phyloP scores from a whole-genome alignment of 371 early-diverging fungal genomes.

The Globomyces sp. region DNA sequence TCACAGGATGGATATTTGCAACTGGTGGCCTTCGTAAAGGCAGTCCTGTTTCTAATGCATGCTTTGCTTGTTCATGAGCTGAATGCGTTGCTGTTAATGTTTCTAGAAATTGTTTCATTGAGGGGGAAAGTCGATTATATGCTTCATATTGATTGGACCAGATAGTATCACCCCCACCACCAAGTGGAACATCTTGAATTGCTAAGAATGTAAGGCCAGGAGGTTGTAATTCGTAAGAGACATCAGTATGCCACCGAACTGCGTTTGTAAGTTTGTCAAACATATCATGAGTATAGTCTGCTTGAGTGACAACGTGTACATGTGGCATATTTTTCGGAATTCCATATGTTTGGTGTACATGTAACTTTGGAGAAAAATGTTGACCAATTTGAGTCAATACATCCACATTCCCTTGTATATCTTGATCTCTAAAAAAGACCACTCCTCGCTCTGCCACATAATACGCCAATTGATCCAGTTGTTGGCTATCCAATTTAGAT shows the following conservation, averaged over 20 bases:
- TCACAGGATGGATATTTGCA: constrained; percentile 50
- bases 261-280: constrained; percentile 13
- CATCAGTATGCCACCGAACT: constrained; percentile 58
- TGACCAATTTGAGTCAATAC: constrained; percentile 52
- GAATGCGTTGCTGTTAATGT: constrained; percentile 62
- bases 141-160: constrained; percentile 61
- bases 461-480: constrained; percentile 54
- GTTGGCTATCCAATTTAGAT: constrained; percentile 45
- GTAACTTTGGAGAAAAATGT: constrained; percentile 45
- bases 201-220: constrained; percentile 56
- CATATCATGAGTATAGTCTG: not conserved
- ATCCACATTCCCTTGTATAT: constrained; percentile 41
- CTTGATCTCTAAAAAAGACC: constrained; percentile 62
- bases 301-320: constrained; percentile 21
- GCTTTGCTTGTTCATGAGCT: constrained; percentile 39
- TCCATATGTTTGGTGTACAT: constrained; percentile 55
- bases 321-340: constrained; percentile 22
- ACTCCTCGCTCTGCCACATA: constrained; percentile 60
- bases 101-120: constrained; percentile 57
- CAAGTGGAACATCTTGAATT: constrained; percentile 51
- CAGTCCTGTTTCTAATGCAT: constrained; percentile 21
- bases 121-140: constrained; percentile 58
- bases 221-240: constrained; percentile 60
- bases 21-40: constrained; percentile 34
- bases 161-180: constrained; percentile 54